A percentile compares a stretch with the other conserved stretches of the same genome.
Conservation (phyloP, 192 early-diverging fungal species). For the Backusella macrospora region DNA sequence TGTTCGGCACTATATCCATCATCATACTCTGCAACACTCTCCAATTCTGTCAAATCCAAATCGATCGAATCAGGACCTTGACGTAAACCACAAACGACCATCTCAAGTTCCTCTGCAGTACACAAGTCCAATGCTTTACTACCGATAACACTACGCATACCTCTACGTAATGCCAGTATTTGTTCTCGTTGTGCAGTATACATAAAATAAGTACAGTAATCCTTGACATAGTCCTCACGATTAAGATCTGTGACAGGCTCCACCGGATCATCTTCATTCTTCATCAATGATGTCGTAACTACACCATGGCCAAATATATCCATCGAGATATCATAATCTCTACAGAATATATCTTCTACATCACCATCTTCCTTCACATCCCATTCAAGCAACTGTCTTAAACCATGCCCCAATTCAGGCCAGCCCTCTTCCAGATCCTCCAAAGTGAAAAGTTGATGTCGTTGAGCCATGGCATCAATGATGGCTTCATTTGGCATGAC, state of each 20-base stretch:
- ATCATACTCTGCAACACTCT: conserved; percentile 76
- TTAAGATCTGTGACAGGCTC: conserved; percentile 81
- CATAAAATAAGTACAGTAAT: conserved; percentile 68
- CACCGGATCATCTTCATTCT: not conserved
- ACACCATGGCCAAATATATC: conserved; percentile 54
- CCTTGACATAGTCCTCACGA: conserved; percentile 69
- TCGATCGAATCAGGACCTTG: conserved; percentile 30
- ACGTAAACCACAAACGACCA: conserved; percentile 66
- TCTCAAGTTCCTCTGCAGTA: conserved; percentile 70
- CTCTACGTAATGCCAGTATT: conserved; percentile 78
- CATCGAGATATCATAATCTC: conserved; percentile 84
- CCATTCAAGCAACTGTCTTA: conserved; percentile 84
- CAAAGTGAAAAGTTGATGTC: conserved; percentile 18
- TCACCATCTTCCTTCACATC: not conserved
- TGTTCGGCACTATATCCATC: conserved; percentile 78
- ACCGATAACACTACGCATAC: conserved; percentile 66
- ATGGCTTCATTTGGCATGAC: conserved; percentile 7
- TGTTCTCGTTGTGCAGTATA: conserved; percentile 45
- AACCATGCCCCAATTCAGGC: conserved; percentile 66
- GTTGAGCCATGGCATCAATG: conserved; percentile 7
- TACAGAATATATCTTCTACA: conserved; percentile 82
- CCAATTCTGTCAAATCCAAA: conserved; percentile 73
- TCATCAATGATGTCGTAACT: conserved; percentile 59
- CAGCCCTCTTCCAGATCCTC: conserved; percentile 29
- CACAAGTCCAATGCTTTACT: conserved; percentile 32